Evolutionary conservation across 2,329 filamentous ascomycete species (phyloP), one percentile per base, ranked within the genome.

Genomic region (Fusarium sublunatum): DNA sequence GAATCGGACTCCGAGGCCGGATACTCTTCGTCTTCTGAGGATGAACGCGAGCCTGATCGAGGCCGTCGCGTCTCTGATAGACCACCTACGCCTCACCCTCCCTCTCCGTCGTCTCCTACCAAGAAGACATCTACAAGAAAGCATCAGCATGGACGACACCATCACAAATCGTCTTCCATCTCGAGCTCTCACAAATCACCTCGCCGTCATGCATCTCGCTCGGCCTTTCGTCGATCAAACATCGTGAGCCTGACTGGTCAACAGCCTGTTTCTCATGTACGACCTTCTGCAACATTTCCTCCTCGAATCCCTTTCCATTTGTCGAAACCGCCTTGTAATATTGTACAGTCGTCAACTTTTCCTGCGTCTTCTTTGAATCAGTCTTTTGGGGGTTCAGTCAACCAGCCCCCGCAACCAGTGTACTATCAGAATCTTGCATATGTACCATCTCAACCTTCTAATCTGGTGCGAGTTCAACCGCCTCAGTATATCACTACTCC

Each of bases 401-500:
- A 56, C 46, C 59, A 58, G 29, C 44, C 34, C 26, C 68, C 62
- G 29, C 68, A 69, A 42, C 62, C 57, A 43, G 32, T 69, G 44
- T 71, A 68, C 31, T 69, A 68, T 26, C 69, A 68, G 24, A 42
- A 31, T 22, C 15, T 69, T 52, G 60, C 53, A 53, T 64, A 60
- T 56, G 53, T 67, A 29, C 50, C 54, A n/a, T 34, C 31, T 29
- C 54, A 48, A 9, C 31, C 47, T 28, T 44, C 35, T 25, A 7
- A 58, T 41, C 53, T 64, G 50, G 38, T 57, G 29, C 53, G 48
- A 22, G 41, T 43, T 40, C 52, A 52, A 12, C 40, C 52, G 13
- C 45, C 55, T 46, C 69, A 66, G 13, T 61, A 60, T 43, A 36
- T 61, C 4, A 12, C 42, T 1, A 45, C 31, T 8, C 29, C 48